Base-by-base conservation (phyloP, 169 alveolate species). In the Plasmodium malariae region DNA sequence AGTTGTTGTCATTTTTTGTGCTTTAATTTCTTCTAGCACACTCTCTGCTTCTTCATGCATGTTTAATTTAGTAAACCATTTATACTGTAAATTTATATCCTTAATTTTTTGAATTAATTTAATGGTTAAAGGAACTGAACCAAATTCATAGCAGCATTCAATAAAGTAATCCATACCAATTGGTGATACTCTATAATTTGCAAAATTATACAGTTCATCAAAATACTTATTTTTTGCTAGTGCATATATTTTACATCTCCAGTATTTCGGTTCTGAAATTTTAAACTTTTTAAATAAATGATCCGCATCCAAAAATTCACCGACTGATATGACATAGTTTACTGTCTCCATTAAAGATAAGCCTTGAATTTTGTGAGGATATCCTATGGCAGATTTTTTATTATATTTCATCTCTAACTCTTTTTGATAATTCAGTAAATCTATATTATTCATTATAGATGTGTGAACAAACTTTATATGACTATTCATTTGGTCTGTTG, bases 101-200 rank as follows among this genome's bases (percentile, higher is more conserved):
- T 78, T 78, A 78, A 55, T 78, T 78, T 78, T 78, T 78, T 78
- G 78, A 49, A 78, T 78, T 32, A 78, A 54, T 49, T 78, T 78
- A 68, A 78, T 32, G 57, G 89, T 78, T 34, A 78, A 40, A 1
- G 74, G 69, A 21, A 14, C 19, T 3, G 89, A 78, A 36, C 89
- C 89, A 62, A 24, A 78, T 68, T 78, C 78, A 48, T 78, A 30
- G 14, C 40, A 30, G 32, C 89, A 78, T 78, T 49, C 88, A 40
- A 92, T 60, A 48, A 92, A 92, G 43, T 91, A 92, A 59, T 92
- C 95, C 87, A 83, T 72, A 45, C 95, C 95, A 36, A 92, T 74
- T 37, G 95, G 95, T 32, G 95, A 88, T 12, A 89, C 89, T 73
- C 93, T 72, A 57, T 54, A 69, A 40, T 78, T 45, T 30, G 95